phyloP scores from a whole-genome alignment of 176 grass and related monocot species.

The Hsuehochloa calcarea region DNA sequence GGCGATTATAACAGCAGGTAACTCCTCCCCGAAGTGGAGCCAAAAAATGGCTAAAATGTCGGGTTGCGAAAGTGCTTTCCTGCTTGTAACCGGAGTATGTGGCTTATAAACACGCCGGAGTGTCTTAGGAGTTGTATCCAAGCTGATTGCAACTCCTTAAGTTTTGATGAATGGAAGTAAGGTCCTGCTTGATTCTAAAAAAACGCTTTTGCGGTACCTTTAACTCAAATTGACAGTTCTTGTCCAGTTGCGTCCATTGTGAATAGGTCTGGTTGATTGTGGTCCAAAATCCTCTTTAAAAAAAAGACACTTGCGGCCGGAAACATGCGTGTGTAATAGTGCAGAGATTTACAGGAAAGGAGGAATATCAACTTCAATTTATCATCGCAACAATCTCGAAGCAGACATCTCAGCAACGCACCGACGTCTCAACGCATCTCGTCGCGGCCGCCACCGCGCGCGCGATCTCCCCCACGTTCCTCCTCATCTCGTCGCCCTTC shows the following conservation, averaged over 20 bases:
- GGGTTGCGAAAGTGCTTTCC: too few relatives aligned
- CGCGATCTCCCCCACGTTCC: conserved; percentile 17
- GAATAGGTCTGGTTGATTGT: background rate
- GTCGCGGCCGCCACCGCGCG: conserved; percentile 35
- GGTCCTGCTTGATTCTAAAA: too few relatives aligned
- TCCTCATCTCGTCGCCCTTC: conserved; percentile 34
- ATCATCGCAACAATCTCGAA: background rate
- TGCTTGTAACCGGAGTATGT: too few relatives aligned
- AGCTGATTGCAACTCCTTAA: too few relatives aligned
- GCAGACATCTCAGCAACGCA: background rate
- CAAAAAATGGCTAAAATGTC: too few relatives aligned
- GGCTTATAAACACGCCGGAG: too few relatives aligned
- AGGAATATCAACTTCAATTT: background rate
- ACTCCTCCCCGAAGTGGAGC: too few relatives aligned
- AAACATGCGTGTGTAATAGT: too few relatives aligned
- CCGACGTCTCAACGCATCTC: background rate
- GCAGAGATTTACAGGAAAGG: background rate
- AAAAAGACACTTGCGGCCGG: too few relatives aligned
- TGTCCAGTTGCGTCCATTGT: background rate
- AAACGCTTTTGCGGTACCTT: background rate
- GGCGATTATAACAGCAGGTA: background rate
- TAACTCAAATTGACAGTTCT: background rate
- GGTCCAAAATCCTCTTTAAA: background rate
- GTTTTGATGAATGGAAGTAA: too few relatives aligned
- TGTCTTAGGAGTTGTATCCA: too few relatives aligned